Base-by-base conservation (phyloP, 257 asterid species). In the Rehmannia glutinosa region DNA sequence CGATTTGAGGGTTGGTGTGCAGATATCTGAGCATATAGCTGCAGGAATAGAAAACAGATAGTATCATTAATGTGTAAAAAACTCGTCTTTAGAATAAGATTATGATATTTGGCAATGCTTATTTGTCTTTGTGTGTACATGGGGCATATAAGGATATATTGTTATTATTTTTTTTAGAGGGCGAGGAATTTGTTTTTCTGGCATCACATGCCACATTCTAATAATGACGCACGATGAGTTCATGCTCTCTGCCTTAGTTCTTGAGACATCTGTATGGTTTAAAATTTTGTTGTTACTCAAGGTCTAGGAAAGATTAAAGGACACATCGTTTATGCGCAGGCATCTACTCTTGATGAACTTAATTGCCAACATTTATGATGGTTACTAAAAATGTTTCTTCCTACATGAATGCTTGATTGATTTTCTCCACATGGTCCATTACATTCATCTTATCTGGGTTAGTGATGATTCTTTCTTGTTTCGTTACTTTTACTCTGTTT, bases 31-130 rank as follows among this genome's bases (percentile, higher is more conserved):
- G 43, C 42, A 45, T 66, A 42, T 47, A 15, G 45, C 23, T 35
- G 36, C 6, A 19, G 56, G 54, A 62, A 71, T 52, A 63, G 38
- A 66, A 72, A 63, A 21, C 19, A 51, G 28, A n/a, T n/a, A n/a
- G n/a, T n/a, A n/a, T n/a, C n/a, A n/a, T n/a, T n/a, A n/a, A n/a
- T n/a, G n/a, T n/a, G n/a, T n/a, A n/a, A n/a, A n/a, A n/a, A n/a
- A n/a, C n/a, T n/a, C n/a, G n/a, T n/a, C n/a, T n/a, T 43, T 28
- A 30, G 47, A 41, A 41, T 15, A 5, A 16, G 20, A 45, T 51
- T n/a, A 41, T 13, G 3, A 59, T 57, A 19, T 17, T 5, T 57
- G 23, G 11, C 63, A 23, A 35, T 30, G 16, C 20, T 15, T 27
- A 16, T 43, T 43, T 46, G 42, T 25, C 68, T 28, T 55, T n/a